Percentiles rank a stretch among this genome's conserved stretches.
phyloP scores from a whole-genome alignment of 192 early-diverging fungal genomes.

The Kappamyces sp. region DNA sequence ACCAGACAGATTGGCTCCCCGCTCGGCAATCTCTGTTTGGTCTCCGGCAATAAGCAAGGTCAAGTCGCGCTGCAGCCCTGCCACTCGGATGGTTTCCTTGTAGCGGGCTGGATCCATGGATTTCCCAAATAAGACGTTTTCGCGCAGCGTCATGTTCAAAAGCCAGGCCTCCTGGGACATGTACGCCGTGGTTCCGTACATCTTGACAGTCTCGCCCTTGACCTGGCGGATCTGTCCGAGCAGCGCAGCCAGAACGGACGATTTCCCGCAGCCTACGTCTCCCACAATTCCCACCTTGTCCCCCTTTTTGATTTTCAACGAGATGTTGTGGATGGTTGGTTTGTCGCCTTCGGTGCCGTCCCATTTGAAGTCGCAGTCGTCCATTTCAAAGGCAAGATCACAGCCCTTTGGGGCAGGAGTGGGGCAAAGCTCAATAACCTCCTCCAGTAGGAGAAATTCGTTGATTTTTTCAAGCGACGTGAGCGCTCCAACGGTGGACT shows the following conservation, averaged over 20 bases:
- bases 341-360: constrained; percentile 40
- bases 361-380: constrained; percentile 52
- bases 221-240: constrained; percentile 57
- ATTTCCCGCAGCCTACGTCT: constrained; percentile 65
- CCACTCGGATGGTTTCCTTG: constrained; percentile 53
- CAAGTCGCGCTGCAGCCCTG: constrained; percentile 62
- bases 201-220: constrained; percentile 31
- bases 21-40: constrained; percentile 64
- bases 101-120: constrained; percentile 50
- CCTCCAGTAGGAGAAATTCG: constrained; percentile 43
- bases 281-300: constrained; percentile 58
- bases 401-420: constrained; percentile 22
- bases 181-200: constrained; percentile 57
- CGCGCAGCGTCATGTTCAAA: constrained; percentile 62
- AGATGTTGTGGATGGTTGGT: constrained; percentile 41
- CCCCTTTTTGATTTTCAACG: constrained; percentile 42
- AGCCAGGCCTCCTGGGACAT: constrained; percentile 67
- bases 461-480: constrained; percentile 47
- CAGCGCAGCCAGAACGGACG: constrained; percentile 59
- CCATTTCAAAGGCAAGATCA: constrained; percentile 24
- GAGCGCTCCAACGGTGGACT: constrained; percentile 45
- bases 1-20: constrained; percentile 64
- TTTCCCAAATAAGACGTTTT: constrained; percentile 77
- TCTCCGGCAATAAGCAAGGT: constrained; percentile 55
- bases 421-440: constrained; percentile 35